Evolutionary conservation across 2,329 filamentous ascomycete genomes (phyloP).

Genomic region (Hymenoscyphus linearis): DNA sequence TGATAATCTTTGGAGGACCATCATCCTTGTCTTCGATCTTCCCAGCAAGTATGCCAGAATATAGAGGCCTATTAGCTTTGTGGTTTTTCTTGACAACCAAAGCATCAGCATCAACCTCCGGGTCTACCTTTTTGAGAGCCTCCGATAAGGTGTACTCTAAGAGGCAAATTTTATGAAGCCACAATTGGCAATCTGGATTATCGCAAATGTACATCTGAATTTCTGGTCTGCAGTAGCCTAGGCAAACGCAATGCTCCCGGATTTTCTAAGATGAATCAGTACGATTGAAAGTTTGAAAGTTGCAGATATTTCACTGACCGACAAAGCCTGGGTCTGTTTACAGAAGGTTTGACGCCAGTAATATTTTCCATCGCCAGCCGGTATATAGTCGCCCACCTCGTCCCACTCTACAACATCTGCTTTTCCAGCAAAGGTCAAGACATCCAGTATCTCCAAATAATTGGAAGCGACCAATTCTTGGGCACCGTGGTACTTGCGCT

Average conservation of each 20-base stretch:
- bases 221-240: constrained; percentile 34
- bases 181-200: constrained; percentile 30
- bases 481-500: constrained; percentile 43
- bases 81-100: constrained; percentile 13
- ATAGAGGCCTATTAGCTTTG: constrained; percentile 17
- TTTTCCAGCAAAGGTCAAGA: constrained; percentile 42
- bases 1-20: constrained; percentile 15
- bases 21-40: constrained; percentile 14
- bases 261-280: constrained; percentile 23
- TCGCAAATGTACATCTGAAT: constrained; percentile 33
- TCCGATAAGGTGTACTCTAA: constrained; percentile 22
- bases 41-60: constrained; percentile 23
- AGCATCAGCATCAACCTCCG: constrained; percentile 9
- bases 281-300: neutral
- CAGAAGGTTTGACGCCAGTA: constrained; percentile 37
- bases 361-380: constrained; percentile 20
- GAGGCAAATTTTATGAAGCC: constrained; percentile 35
- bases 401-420: constrained; percentile 43
- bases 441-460: constrained; percentile 49
- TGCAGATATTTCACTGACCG: constrained; percentile 25
- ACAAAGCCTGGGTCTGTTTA: constrained; percentile 27
- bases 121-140: constrained; percentile 26
- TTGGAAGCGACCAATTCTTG: constrained; percentile 50
- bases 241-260: constrained; percentile 34
- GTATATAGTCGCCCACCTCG: constrained; percentile 36